Base-by-base conservation (phyloP, 2,329 filamentous ascomycete genomes). In the Fusarium goolgardi region DNA sequence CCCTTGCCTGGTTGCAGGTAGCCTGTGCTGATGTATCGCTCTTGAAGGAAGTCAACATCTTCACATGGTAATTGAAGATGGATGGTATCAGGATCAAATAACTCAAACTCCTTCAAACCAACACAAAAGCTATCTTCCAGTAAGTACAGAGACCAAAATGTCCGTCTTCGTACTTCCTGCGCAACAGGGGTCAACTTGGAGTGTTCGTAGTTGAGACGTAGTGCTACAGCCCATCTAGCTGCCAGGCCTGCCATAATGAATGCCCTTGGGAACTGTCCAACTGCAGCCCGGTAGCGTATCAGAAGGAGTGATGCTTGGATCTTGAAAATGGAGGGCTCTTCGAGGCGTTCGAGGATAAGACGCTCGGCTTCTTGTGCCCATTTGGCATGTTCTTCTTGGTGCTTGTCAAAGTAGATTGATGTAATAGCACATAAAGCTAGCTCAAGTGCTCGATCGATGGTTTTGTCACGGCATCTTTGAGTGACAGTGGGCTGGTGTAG, bases 131-230 rank as follows among this genome's bases (percentile, higher is more conserved):
- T 74, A 37, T 74, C 72, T 12, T 74, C 72, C 2, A 74, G 45
- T 5, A 74, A 46, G 9, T 65, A 72, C n/a, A 74, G 10, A 12
- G 72, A 74, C 72, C 72, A 74, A 34, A 74, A 72, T 0, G 72
- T 74, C 16, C 72, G 46, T 21, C 72, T 63, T 23, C 72, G 55
- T 12, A 74, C 72, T 23, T 74, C 72, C 13, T 74, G 72, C 0
- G 72, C 72, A 0, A 74, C 65, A 0, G 71, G 65, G 2, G 72
- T 66, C 6, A 74, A 44, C 12, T 55, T 67, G 4, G 72, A 70
- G 45, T 74, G 72, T 29, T 74, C 72, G 10, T 74, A 74, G 35
- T 74, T 74, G 32, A 74, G 72, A 3, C 72, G 67, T n/a, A 74
- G 34, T 25, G 72, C 71, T n/a, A 71, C 69, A 11, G 71, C 71